Evolutionary conservation across 169 alveolate species (phyloP).

Genomic region (Plasmodium relictum): DNA sequence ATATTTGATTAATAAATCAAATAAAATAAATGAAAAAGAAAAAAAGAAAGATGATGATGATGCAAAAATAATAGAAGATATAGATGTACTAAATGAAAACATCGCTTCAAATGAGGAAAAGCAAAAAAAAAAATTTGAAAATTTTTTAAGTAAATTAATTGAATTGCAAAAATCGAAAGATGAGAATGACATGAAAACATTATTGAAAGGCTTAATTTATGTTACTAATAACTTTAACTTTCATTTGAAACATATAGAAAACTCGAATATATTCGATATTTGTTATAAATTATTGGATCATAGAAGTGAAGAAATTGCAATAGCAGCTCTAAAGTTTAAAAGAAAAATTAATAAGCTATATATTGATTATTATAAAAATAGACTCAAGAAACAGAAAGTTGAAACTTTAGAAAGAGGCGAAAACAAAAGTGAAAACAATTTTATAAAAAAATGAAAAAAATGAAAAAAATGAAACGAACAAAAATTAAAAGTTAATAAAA

Average conservation of each 20-base stretch:
- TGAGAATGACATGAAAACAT: constrained; percentile 41
- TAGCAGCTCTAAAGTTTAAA: constrained; percentile 71
- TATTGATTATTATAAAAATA: constrained; percentile 47
- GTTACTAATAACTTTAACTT: constrained; percentile 65
- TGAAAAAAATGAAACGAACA: too few relatives aligned
- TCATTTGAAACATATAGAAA: constrained; percentile 30
- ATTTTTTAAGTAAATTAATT: constrained; percentile 45
- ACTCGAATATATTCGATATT: constrained; percentile 58
- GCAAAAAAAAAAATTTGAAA: constrained; percentile 47
- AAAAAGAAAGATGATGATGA: not conserved
- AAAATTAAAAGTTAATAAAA: not conserved
- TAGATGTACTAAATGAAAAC: constrained; percentile 2
- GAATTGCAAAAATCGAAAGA: constrained; percentile 69
- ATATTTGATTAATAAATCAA: constrained; percentile 48
- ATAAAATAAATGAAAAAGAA: constrained; percentile 12
- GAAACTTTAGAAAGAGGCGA: not conserved
- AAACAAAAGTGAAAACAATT: not conserved
- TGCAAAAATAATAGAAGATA: not conserved
- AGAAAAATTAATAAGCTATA: constrained; percentile 59
- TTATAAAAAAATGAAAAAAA: not conserved
- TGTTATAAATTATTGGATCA: constrained; percentile 76
- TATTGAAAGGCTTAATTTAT: constrained; percentile 39
- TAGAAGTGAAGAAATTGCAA: constrained; percentile 62
- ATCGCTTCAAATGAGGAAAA: constrained; percentile 45
- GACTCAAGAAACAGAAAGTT: not conserved